Percentiles rank a stretch among this genome's conserved stretches.
phyloP scores from a whole-genome alignment of 1,139 yeast species.

The Yamadazyma siamensis region DNA sequence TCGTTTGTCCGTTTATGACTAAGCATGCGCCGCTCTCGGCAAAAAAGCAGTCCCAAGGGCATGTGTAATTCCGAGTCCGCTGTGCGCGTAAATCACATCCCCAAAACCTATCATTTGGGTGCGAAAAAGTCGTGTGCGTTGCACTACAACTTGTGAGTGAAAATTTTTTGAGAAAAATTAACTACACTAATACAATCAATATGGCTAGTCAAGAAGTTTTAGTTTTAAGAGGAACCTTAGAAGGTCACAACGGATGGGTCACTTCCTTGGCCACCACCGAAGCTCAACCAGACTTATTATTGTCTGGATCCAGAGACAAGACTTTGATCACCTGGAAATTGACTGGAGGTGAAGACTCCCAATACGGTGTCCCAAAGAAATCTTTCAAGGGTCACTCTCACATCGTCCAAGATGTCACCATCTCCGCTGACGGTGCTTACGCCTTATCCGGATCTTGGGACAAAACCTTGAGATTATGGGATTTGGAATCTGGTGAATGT shows the following conservation, averaged over 20 bases:
- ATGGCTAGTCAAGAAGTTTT: constrained; percentile 88
- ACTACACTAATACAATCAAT: constrained; percentile 13
- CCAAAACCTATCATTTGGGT: constrained; percentile 2
- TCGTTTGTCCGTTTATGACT: background rate
- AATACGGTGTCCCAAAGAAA: constrained; percentile 98
- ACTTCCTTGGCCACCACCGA: constrained; percentile 98
- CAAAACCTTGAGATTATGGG: constrained; percentile 98
- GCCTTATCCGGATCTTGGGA: constrained; percentile 99
- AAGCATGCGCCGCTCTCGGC: constrained; percentile 3
- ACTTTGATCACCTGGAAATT: constrained; percentile 97
- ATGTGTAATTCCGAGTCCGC: constrained; percentile 14
- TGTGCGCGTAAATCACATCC: constrained; percentile 10
- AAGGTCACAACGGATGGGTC: constrained; percentile 88
- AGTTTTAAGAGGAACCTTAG: constrained; percentile 99
- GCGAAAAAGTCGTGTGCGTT: constrained; percentile 11
- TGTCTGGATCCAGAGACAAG: constrained; percentile 99
- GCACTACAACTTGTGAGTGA: constrained; percentile 9
- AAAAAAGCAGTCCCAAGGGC: constrained; percentile 12
- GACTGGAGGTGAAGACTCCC: constrained; percentile 92
- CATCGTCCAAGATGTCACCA: constrained; percentile 97
- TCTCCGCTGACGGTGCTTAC: constrained; percentile 97
- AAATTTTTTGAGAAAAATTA: constrained; percentile 14
- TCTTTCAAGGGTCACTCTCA: constrained; percentile 98
- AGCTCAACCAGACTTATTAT: constrained; percentile 96
- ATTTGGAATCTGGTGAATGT: constrained; percentile 91